phyloP scores from a whole-genome alignment of 139 green algal species.

The Eudorina sp. region DNA sequence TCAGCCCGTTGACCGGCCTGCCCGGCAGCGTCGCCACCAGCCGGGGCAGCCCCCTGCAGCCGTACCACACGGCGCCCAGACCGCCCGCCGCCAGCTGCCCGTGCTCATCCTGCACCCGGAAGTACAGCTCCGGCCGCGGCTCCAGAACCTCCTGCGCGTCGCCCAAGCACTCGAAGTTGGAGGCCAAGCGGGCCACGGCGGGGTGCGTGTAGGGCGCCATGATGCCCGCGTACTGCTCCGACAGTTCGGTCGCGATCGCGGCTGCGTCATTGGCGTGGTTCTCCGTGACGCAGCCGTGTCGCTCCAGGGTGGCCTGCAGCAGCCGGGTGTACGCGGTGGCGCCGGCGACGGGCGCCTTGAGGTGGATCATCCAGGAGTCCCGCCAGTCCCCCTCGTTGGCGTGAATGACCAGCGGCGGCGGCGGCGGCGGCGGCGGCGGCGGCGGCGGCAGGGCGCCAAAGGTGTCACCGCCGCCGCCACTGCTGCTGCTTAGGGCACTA shows the following conservation, averaged over 20 bases:
- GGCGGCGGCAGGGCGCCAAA: not conserved
- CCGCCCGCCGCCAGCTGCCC: not conserved
- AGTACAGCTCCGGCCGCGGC: not conserved
- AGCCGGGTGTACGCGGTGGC: not conserved
- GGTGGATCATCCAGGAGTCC: not conserved
- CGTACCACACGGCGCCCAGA: not conserved
- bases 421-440: not conserved
- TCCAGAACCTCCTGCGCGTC: not conserved
- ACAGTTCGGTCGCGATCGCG: not conserved
- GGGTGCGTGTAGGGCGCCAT: not conserved
- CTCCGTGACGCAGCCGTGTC: not conserved
- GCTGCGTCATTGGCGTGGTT: not conserved
- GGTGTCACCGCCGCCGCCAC: not conserved
- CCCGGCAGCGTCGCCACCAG: not conserved
- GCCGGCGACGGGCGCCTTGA: not conserved
- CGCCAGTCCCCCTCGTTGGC: not conserved
- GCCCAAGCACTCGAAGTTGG: not conserved
- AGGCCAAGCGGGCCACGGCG: not conserved
- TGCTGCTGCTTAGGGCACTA: not conserved
- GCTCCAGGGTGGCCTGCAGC: not conserved
- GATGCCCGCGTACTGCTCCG: not conserved
- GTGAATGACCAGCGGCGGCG: not conserved
- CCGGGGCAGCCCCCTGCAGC: not conserved
- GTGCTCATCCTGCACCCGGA: not conserved
- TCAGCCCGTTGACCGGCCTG: not conserved